Evolutionary conservation across 164 flowering plant genomes (phyloP).

Genomic region (Houttuynia cordata): DNA sequence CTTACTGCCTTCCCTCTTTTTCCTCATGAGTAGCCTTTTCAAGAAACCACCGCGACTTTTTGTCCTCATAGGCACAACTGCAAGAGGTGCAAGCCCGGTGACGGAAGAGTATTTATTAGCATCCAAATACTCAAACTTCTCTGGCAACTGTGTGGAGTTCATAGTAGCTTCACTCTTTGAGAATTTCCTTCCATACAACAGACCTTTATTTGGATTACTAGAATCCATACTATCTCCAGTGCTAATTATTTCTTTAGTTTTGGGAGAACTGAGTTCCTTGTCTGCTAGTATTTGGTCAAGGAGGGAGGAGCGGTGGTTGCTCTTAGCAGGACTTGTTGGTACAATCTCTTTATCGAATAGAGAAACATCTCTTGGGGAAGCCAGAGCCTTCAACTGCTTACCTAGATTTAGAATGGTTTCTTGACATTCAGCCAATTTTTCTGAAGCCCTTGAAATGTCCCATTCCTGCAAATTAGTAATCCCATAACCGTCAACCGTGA

Average conservation of each 20-base stretch:
- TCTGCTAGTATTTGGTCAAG: constrained; percentile 64
- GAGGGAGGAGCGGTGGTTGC: constrained; percentile 39
- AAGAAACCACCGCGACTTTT: constrained; percentile 42
- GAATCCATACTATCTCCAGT: constrained; percentile 18
- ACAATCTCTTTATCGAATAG: constrained; percentile 23
- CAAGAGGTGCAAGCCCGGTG: constrained; percentile 21
- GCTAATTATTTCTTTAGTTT: constrained; percentile 26
- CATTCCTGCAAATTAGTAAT: constrained; percentile 35
- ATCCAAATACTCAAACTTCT: constrained; percentile 11
- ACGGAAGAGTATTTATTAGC: constrained; percentile 7
- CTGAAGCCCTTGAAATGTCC: constrained; percentile 71
- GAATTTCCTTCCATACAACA: constrained; percentile 9
- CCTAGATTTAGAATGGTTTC: constrained; percentile 47
- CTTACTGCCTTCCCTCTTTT: constrained; percentile 39
- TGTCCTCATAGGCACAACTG: constrained; percentile 49
- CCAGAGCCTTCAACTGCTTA: constrained; percentile 49
- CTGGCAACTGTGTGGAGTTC: not conserved
- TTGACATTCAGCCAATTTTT: constrained; percentile 53
- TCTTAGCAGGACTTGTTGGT: constrained; percentile 7
- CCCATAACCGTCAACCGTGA: not conserved
- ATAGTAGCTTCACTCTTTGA: not conserved
- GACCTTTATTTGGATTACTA: constrained; percentile 2
- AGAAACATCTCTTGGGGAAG: constrained; percentile 29
- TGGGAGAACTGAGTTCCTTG: constrained; percentile 27
- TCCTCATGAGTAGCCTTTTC: constrained; percentile 50